Evolutionary conservation across 2,329 filamentous ascomycete species (phyloP).

Genomic region (Phyllosticta citribraziliensis): DNA sequence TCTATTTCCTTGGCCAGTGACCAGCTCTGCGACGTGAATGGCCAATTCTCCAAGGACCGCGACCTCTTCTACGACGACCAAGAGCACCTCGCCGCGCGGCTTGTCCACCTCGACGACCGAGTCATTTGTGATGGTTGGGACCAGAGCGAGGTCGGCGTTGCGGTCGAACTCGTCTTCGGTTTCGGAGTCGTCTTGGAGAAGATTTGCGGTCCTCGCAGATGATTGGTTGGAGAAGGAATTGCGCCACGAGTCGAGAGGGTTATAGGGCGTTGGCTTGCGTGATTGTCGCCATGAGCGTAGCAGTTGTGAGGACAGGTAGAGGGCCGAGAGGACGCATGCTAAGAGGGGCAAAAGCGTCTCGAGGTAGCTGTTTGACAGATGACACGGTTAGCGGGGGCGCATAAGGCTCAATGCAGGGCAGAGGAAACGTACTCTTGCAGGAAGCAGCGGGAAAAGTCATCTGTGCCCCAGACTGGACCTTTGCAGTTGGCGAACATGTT

Average conservation of each 20-base stretch:
- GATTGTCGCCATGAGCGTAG: constrained; percentile 44
- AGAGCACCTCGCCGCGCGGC: constrained; percentile 61
- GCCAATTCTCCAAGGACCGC: constrained; percentile 63
- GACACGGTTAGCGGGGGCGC: not conserved
- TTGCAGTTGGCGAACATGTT: constrained; percentile 48
- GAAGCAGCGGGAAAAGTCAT: constrained; percentile 55
- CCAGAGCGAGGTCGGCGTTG: constrained; percentile 46
- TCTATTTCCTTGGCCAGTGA: constrained; percentile 32
- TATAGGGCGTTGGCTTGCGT: constrained; percentile 50
- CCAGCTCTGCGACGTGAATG: constrained; percentile 56
- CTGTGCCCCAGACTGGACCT: constrained; percentile 48
- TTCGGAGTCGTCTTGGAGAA: constrained; percentile 27
- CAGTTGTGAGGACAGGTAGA: constrained; percentile 53
- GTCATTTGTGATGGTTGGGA: constrained; percentile 40
- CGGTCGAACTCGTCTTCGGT: constrained; percentile 52
- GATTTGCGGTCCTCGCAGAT: constrained; percentile 19
- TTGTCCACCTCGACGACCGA: constrained; percentile 60
- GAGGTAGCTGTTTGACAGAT: constrained; percentile 51
- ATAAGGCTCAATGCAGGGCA: not conserved
- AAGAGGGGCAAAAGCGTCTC: constrained; percentile 70
- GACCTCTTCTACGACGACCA: constrained; percentile 64
- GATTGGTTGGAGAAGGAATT: constrained; percentile 28
- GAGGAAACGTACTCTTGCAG: constrained; percentile 49
- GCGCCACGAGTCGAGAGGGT: constrained; percentile 38
- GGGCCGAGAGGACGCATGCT: constrained; percentile 59